Conservation (phyloP, 495 filamentous ascomycete genomes). For the Stereocaulon alpinum region DNA sequence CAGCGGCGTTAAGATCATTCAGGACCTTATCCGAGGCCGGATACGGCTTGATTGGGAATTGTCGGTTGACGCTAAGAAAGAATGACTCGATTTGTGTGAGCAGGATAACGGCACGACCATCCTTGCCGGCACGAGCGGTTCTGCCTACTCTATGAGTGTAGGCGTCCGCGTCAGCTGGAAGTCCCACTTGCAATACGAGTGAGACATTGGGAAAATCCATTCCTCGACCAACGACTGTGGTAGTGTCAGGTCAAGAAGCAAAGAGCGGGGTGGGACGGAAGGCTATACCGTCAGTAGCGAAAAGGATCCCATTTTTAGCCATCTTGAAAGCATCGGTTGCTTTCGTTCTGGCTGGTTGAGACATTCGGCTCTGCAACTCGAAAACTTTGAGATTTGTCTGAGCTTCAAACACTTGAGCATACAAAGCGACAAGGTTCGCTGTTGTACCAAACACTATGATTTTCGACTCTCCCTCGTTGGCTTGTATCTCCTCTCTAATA, state of each 20-base stretch:
- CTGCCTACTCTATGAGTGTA: constrained; percentile 87
- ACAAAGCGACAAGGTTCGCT: constrained; percentile 50
- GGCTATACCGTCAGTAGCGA: constrained; percentile 47
- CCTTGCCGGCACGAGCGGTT: constrained; percentile 54
- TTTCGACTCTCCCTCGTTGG: constrained; percentile 38
- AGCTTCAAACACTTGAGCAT: constrained; percentile 38
- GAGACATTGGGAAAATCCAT: constrained; percentile 96
- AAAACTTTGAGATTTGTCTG: constrained; percentile 39
- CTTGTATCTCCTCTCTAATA: constrained; percentile 35
- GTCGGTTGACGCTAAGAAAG: constrained; percentile 44
- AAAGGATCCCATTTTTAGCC: constrained; percentile 43
- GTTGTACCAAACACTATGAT: constrained; percentile 62
- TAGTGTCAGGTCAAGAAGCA: constrained; percentile 41
- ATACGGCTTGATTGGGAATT: constrained; percentile 46
- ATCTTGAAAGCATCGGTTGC: constrained; percentile 53
- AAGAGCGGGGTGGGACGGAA: constrained; percentile 23
- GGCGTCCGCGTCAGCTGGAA: constrained; percentile 59
- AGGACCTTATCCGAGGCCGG: constrained; percentile 33
- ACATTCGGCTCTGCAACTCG: constrained; percentile 50
- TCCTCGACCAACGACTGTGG: constrained; percentile 57
- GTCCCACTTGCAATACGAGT: constrained; percentile 75
- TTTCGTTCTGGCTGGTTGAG: constrained; percentile 44
- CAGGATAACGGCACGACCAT: constrained; percentile 56
- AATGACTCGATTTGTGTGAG: constrained; percentile 49
- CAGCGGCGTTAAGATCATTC: constrained; percentile 13